Evolutionary conservation across 306 rosid species (phyloP), one percentile per base, ranked within the genome.

Genomic region (Lupinus albus): DNA sequence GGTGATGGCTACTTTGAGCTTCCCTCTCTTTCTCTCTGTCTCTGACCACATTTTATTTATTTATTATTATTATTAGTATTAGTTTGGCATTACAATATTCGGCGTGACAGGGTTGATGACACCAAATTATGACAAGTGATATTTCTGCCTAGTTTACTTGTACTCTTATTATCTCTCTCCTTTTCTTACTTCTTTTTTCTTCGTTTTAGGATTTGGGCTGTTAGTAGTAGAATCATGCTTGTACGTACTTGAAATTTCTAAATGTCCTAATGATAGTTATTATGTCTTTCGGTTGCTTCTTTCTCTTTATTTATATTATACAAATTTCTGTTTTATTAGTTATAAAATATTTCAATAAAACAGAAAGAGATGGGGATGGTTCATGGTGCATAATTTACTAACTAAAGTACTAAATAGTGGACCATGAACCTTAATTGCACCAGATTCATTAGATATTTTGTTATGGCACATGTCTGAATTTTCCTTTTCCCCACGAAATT

Each of bases 221-320:
- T 80, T 62, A 33, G 32, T 52, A 38, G 50, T 47, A 61, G 50
- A 66, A 48, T 68, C 44, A 64, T 74, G 56, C 59, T 71, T 55
- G 61, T 67, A 42, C 75, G 61, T 67, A 42, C 75, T 79, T 73
- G 76, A 67, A 68, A 76, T 76, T 71, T 75, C 36, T 30, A 6
- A 66, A 55, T 66, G 64, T 68, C 72, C 32, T 81, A 68, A 80
- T 77, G 85, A 70, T 63, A 82, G 92, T 81, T 88, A 82, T 68
- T 76, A 44, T 81, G 63, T n/a, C 10, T 61, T 33, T 61, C 45
- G 57, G 48, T 20, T 12, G 38, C 69, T 25, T 32, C 61, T 36
- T 8, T 46, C 38, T 49, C 4, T 42, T 11, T 38, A 53, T 50
- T 60, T 38, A 39, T 44, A 9, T 9, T 66, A 51, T 3, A 41